These are phyloP conservation scores for Sequoiadendron giganteum DNA, from an alignment of 75 land plant species.

Conservation along the genomic window DNA sequence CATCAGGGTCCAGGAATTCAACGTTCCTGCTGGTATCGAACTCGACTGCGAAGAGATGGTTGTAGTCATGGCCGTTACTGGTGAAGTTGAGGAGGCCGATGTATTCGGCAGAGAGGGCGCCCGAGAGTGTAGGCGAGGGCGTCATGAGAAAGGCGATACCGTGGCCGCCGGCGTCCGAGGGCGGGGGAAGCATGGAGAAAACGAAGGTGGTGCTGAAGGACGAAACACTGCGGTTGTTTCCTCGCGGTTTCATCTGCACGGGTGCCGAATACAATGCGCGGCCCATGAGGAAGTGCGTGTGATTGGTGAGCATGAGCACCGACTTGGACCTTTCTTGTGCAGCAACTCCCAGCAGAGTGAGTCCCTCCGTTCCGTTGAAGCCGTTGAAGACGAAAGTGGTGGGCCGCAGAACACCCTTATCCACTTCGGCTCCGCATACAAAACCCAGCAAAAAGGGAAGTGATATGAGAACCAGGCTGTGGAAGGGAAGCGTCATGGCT, in stretches of 20 bases:
- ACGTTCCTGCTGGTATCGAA: conserved; percentile 41
- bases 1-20: conserved; percentile 31
- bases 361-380: too few relatives aligned
- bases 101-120: conserved; percentile 30
- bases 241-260: background rate
- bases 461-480: too few relatives aligned
- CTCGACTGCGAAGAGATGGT: conserved; percentile 58
- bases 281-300: background rate
- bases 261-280: background rate
- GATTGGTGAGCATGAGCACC: background rate
- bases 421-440: too few relatives aligned
- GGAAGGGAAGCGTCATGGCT: too few relatives aligned
- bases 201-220: conserved; percentile 31
- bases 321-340: background rate
- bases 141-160: conserved; percentile 41
- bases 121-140: conserved; percentile 1
- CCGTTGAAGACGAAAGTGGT: conserved; percentile 30
- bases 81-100: conserved; percentile 33
- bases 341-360: too few relatives aligned
- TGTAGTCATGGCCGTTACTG: conserved; percentile 22
- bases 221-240: background rate
- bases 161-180: conserved; percentile 30
- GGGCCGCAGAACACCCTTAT: too few relatives aligned
- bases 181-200: conserved; percentile 32
- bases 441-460: too few relatives aligned